Evolutionary conservation across 129 eudicot genomes (phyloP), one percentile per base, ranked within the genome.

Genomic region (Saposhnikovia divaricata): DNA sequence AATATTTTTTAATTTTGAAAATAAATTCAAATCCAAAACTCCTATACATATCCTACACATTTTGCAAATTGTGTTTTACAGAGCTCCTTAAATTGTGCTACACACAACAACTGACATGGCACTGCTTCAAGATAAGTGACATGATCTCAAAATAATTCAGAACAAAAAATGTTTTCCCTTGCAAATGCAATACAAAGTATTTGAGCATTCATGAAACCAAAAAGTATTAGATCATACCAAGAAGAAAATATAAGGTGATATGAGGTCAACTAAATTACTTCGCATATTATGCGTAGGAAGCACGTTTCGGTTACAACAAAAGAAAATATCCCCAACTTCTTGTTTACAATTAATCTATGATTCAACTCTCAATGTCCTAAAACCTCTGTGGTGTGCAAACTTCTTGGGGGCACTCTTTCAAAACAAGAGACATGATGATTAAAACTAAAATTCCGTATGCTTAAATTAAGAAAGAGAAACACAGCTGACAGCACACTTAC

Each of bases 321-420:
- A 23, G 55, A 72, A 43, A 80, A 38, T 31, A 72, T 57, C 57
- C 82, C 45, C 43, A 74, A 12, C 78, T 80, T n/a, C 28, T n/a
- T n/a, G 78, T 43, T 73, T 57, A 55, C 74, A 2, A 80, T 27
- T 53, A 80, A 80, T 42, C 83, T 80, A 71, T 48, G 19, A 25
- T 44, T 61, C 59, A 39, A 72, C 45, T 25, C 16, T 71, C n/a
- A 27, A n/a, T 74, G 73, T 21, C 50, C 76, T 80, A 45, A 47
- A 44, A 74, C 55, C 53, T 25, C 73, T 19, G 4, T 11, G 45
- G 61, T 27, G 46, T 73, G 46, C 83, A 61, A 74, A 53, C 70
- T 47, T 40, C 83, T 73, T 45, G 5, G 79, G 71, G 66, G 34
- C 21, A 6, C 77, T 68, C 79, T 76, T 42, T 15, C 59, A 38